These are phyloP conservation scores for Melastoma malabathricum DNA, from an alignment of 345 rosid genomes.

Conservation along the genomic window DNA sequence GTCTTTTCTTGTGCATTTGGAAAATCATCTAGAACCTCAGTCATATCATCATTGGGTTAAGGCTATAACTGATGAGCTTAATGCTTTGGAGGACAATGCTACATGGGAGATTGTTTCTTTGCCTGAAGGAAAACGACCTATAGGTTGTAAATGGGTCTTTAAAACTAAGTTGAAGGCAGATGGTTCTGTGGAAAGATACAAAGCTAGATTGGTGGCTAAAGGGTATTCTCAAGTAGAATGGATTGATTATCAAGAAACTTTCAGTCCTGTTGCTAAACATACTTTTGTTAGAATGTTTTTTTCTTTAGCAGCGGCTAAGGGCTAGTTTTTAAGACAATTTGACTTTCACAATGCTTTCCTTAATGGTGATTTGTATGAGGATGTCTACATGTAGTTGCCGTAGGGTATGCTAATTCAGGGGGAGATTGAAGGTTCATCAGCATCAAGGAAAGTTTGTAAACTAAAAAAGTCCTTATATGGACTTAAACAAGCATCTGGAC, in stretches of 20 bases:
- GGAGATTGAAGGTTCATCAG: not conserved
- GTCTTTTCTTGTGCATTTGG: not conserved
- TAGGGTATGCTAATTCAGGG: not conserved
- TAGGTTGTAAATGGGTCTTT: conserved; percentile 2
- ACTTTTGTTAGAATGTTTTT: not conserved
- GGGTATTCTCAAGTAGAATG: not conserved
- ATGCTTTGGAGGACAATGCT: not conserved
- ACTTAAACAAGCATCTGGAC: not conserved
- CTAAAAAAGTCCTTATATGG: not conserved
- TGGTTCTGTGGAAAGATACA: not conserved
- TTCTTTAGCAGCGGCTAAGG: not conserved
- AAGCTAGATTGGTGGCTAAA: not conserved
- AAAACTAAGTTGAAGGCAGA: not conserved
- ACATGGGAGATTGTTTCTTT: not conserved
- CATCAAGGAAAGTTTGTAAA: not conserved
- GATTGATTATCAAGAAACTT: not conserved
- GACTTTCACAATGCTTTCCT: not conserved
- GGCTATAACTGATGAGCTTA: not conserved
- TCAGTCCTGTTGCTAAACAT: not conserved
- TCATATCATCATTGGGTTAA: not conserved
- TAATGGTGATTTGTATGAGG: not conserved
- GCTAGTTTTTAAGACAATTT: not conserved
- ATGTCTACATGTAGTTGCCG: not conserved
- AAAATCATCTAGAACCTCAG: not conserved
- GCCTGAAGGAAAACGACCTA: not conserved